Evolutionary conservation across 345 rosid species (phyloP), one percentile per base, ranked within the genome.

Genomic region (Cardamine resedifolia): DNA sequence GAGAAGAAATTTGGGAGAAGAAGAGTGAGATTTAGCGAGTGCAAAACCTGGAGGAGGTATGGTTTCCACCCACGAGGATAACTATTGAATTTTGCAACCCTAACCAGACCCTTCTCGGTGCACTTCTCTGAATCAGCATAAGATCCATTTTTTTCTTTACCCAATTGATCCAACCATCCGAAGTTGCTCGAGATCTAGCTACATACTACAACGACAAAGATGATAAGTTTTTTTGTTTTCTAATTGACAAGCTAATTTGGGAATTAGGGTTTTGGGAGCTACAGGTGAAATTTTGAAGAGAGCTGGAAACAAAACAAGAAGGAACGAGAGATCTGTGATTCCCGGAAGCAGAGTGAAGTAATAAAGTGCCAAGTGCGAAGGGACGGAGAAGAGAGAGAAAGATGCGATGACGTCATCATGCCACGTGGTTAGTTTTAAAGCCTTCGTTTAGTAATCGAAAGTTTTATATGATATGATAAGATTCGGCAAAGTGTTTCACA

Each of bases 31-130:
- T 28, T 65, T 88, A 94, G 80, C 98, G 92, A 83, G 95, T 80
- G 65, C 97, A 91, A 88, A 94, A 94, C 96, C 97, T 88, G 95
- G 87, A 91, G 71, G 96, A 91, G 71, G 97, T 91, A 84, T 91
- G 98, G 81, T 94, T 94, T 61, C 98, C 97, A 89, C 97, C 98
- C 97, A 94, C 95, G 82, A 91, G 97, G 96, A 94, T 71, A 67
- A 87, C 90, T 86, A 70, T 84, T 51, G 91, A 81, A 68, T 72
- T 84, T 89, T 86, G 92, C 16, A 81, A 73, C 3, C 84, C 80
- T 81, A 87, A 81, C 97, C 93, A 88, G 65, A 86, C 89, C 78
- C 87, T 79, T 73, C 78, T 81, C 15, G 85, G 90, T 80, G 74
- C 74, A 66, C 84, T 83, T 28, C 76, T 79, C 23, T 72, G 68